Base-by-base conservation (phyloP, 1,284 basidiomycete genomes). In the Cryptococcus sp. region DNA sequence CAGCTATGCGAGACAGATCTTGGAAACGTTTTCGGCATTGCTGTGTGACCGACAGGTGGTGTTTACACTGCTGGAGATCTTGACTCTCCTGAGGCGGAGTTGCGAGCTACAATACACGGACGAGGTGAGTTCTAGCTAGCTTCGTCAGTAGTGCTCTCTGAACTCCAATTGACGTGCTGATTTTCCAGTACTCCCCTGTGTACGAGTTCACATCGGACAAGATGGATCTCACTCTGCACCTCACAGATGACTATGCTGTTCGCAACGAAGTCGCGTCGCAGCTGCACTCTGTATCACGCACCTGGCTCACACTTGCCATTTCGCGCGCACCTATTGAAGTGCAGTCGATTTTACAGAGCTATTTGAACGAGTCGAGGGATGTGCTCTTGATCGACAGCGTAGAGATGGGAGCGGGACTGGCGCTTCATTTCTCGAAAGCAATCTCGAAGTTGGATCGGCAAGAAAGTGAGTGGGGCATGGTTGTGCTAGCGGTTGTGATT, bases 91-190 rank as follows among this genome's bases (percentile, higher is more conserved):
- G 62, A 85, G 93, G 54, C 83, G 86, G 51, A 86, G 89, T 1
- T 94, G 92, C 71, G 91, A 98, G 76, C 88, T 91, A 59, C 91
- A 97, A 78, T 92, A 86, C 70, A 81, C 84, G 11, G 91, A 97
- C 76, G 95, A 98, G 83, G 91, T 90, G 64, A 52, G 80, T 44
- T 13, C 38, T 11, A 12, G 49, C 53, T 36, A 42, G 39, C 33
- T 40, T 20, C 35, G 11, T 12, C 55, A 18, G 36, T 33, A 5
- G 28, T 33, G 9, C 9, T 9, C 28, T 9, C 28, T 5, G 9
- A 33, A 33, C 9, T 9, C 5, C 9, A 33, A 9, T 9, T 33
- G 5, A 33, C 28, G 28, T 4, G 4, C 28, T 9, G 28, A 33
- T 9, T 33, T 38, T 12, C 2, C 62, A 94, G 89, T 96, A 91